Conservation (phyloP, 2,329 filamentous ascomycete genomes). For the Colletotrichum sp. region DNA sequence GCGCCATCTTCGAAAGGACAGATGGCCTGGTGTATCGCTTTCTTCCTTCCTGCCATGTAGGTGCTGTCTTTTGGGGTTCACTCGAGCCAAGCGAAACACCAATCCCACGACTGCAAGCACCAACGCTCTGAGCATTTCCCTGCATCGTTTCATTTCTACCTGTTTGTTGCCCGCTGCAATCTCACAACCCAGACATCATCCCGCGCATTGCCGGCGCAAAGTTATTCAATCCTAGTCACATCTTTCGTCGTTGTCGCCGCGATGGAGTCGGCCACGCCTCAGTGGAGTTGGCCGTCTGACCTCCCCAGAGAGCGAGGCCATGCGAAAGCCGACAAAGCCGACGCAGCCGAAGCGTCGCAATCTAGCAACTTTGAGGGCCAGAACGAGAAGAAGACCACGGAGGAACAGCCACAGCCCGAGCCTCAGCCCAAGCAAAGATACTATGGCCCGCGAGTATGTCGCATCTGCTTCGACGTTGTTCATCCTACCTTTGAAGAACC, state of each 20-base stretch:
- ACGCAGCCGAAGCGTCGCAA: background rate
- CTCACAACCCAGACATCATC: background rate
- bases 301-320: background rate
- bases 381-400: background rate
- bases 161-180: background rate
- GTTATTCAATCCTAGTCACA: background rate
- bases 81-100: background rate
- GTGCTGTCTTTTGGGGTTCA: background rate
- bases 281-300: conserved; percentile 14
- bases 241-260: background rate
- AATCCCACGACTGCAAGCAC: background rate
- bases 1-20: conserved; percentile 6
- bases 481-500: conserved; percentile 48
- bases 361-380: background rate
- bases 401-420: background rate
- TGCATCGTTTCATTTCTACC: background rate
- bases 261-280: conserved; percentile 10
- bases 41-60: conserved; percentile 11
- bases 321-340: background rate
- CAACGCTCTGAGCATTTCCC: background rate
- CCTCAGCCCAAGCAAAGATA: conserved; percentile 37
- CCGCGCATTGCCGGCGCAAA: background rate
- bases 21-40: background rate
- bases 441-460: conserved; percentile 78
- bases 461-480: conserved; percentile 83